Conservation (phyloP, 305 asterid species). For the Fraxinus dipetala region DNA sequence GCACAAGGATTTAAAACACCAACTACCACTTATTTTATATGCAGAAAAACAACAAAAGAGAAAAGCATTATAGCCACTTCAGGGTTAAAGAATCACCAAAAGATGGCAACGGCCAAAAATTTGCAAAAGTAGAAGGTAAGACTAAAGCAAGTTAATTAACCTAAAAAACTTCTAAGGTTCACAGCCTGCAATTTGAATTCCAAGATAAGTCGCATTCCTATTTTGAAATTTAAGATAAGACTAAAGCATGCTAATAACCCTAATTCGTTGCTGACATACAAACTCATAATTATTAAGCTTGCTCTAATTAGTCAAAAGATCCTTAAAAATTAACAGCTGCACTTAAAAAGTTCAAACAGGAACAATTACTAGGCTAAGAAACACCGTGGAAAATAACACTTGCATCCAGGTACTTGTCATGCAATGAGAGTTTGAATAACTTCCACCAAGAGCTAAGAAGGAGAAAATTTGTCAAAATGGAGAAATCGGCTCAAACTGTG, state of each 20-base stretch:
- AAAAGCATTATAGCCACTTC: background rate
- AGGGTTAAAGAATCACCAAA: background rate
- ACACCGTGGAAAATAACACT: background rate
- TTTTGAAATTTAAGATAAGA: background rate
- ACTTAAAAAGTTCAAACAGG: slow-evolving; percentile 1
- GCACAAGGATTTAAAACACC: slow-evolving; percentile 2
- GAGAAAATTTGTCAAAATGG: background rate
- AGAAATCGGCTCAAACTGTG: background rate
- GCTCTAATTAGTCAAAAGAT: background rate
- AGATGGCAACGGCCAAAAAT: background rate
- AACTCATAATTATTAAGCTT: background rate
- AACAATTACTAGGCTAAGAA: background rate
- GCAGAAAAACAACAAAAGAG: background rate
- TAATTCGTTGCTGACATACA: background rate
- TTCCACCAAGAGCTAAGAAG: background rate
- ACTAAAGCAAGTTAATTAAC: background rate
- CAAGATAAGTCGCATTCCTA: background rate
- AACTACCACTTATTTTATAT: background rate
- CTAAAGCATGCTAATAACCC: background rate
- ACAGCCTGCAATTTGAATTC: background rate
- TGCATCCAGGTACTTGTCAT: background rate
- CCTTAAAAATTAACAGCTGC: background rate
- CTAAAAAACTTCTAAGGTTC: background rate
- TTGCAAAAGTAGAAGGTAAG: background rate
- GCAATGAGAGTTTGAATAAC: background rate